Percentiles rank a stretch among this genome's conserved stretches.
phyloP scores from a whole-genome alignment of 2,329 filamentous ascomycete species.

The Apiospora koreana region DNA sequence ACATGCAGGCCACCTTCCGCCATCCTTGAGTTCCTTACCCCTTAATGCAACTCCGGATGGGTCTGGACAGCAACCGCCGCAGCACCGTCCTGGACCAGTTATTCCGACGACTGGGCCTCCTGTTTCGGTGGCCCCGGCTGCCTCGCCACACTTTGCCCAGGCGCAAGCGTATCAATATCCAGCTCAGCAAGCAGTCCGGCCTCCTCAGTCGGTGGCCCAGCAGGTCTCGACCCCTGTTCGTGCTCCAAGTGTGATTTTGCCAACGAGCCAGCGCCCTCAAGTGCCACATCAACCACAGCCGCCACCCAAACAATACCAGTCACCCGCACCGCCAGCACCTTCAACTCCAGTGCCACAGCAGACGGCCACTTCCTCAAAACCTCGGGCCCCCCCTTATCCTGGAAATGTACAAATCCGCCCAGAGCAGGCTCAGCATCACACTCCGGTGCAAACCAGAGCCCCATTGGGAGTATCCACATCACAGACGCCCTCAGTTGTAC shows the following conservation, averaged over 20 bases:
- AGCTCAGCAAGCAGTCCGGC: conserved; percentile 20
- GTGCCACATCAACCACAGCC: conserved; percentile 4
- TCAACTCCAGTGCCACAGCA: conserved; percentile 5
- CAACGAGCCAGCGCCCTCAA: conserved; percentile 12
- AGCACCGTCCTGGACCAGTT: conserved; percentile 20
- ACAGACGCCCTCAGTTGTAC: conserved; percentile 15
- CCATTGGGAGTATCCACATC: background rate
- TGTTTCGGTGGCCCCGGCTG: conserved; percentile 15
- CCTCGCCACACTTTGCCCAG: conserved; percentile 20
- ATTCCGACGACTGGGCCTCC: conserved; percentile 12
- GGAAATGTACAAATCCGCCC: conserved; percentile 19
- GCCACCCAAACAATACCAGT: background rate
- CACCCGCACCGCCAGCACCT: background rate
- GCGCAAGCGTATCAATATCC: conserved; percentile 21
- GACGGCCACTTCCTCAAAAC: conserved; percentile 16
- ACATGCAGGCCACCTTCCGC: conserved; percentile 30
- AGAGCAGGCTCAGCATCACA: background rate
- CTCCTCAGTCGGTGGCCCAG: conserved; percentile 10
- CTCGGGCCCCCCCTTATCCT: conserved; percentile 29
- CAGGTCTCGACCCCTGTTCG: conserved; percentile 11
- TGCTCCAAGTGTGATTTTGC: background rate
- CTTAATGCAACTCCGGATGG: conserved; percentile 32
- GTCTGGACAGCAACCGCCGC: conserved; percentile 25
- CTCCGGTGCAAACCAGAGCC: background rate
- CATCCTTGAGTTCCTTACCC: conserved; percentile 29